Evolutionary conservation across 2,329 filamentous ascomycete species (phyloP), one percentile per base, ranked within the genome.

Genomic region (Fusarium citri): DNA sequence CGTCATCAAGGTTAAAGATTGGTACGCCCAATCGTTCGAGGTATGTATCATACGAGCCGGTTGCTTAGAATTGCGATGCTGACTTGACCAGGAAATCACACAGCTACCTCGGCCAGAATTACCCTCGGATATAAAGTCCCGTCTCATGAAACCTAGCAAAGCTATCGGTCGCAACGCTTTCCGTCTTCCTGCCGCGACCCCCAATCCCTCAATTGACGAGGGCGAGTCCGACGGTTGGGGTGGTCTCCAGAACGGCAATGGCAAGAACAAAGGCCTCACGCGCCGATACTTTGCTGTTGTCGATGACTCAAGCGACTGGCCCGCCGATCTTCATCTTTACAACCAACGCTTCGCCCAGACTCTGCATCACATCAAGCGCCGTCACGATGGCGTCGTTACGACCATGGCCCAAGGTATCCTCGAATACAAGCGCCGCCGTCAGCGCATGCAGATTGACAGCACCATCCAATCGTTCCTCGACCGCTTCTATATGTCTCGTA

Each of bases 11-110:
- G 96, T 99, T 73, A 92, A 94, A 80, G 94, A 98, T 78, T 99
- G 96, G 96, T 99, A 99, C 81, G 96, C 95, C 70, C 96, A 99
- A 84, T 99, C 96, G 54, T 99, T 99, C 78, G 96, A 99, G 89
- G 94, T 97, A 88, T 75, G 72, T 43, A 22, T 31, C 18, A 15
- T 23, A 20, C 6, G 26, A 47, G 5, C 11, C 42, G 45, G 43
- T 31, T 55, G 6, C 34, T 7, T 18, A 41, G 12, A 23, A 23
- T 37, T 28, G 31, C 26, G 48, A 48, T 47, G 37, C 60, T 74
- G 25, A 74, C 69, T 48, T 45, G 20, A 16, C 28, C 73, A 95
- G 94, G 96, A 99, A 87, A 97, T 99, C 80, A 98, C 94, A 72
- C 90, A 88, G 59, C 86, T 99, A 8, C 89, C 92, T 65, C 89